Percentiles rank a stretch among this genome's conserved stretches.
Conservation (phyloP, 345 rosid species). For the Camelina neglecta region DNA sequence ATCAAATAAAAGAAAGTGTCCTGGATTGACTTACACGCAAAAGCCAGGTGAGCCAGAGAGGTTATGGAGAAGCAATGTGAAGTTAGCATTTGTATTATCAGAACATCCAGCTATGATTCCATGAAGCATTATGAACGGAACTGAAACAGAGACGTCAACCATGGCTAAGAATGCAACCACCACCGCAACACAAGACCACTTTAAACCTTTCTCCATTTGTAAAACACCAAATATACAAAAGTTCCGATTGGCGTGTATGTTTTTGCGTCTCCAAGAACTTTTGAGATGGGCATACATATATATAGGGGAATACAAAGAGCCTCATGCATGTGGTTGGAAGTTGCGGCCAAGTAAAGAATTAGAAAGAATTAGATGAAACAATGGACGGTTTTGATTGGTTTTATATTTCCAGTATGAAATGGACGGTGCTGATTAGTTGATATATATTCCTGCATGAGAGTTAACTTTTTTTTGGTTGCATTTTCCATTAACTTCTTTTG, state of each 20-base stretch:
- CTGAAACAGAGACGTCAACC: constrained; percentile 52
- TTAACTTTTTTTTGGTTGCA: too few relatives aligned
- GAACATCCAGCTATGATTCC: constrained; percentile 67
- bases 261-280: constrained; percentile 31
- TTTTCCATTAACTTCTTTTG: too few relatives aligned
- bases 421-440: too few relatives aligned
- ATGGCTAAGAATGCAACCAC: constrained; percentile 26
- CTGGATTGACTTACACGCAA: constrained; percentile 64
- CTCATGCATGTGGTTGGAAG: too few relatives aligned
- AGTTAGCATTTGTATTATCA: constrained; percentile 55
- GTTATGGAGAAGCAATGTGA: constrained; percentile 60
- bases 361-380: too few relatives aligned
- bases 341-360: too few relatives aligned
- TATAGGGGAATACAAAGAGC: too few relatives aligned
- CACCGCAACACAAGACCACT: constrained; percentile 21
- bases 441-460: too few relatives aligned
- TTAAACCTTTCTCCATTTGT: constrained; percentile 21
- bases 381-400: too few relatives aligned
- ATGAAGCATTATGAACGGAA: constrained; percentile 78
- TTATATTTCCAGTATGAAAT: too few relatives aligned
- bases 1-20: constrained; percentile 4
- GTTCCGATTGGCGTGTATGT: constrained; percentile 29
- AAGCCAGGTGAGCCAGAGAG: constrained; percentile 77
- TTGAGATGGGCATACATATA: constrained; percentile 2
- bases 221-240: constrained; percentile 16